phyloP scores from a whole-genome alignment of 2,329 filamentous ascomycete genomes.

The Cladosporium oxysporum region DNA sequence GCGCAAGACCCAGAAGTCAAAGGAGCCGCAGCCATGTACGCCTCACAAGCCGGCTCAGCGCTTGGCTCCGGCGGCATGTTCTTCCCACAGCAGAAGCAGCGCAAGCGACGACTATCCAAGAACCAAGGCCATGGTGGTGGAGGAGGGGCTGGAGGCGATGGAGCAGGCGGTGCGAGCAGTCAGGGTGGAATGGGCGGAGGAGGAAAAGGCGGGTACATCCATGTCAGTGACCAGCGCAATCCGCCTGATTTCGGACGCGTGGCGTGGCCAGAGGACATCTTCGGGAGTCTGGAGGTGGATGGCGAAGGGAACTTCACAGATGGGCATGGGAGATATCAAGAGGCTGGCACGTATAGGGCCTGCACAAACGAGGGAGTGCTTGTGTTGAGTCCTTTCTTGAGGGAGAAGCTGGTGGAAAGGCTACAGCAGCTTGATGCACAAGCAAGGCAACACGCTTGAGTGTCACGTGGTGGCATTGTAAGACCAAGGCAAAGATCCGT shows the following conservation, averaged over 20 bases:
- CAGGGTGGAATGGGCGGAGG: constrained; percentile 61
- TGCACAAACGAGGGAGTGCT: constrained; percentile 61
- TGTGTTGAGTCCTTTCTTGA: constrained; percentile 37
- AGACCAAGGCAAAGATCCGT: neutral
- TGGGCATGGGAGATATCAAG: constrained; percentile 59
- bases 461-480: neutral
- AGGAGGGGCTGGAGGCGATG: constrained; percentile 47
- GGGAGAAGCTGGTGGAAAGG: constrained; percentile 36
- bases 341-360: constrained; percentile 63
- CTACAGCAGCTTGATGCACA: constrained; percentile 37
- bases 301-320: constrained; percentile 58
- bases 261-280: constrained; percentile 66
- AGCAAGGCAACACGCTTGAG: constrained; percentile 19
- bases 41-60: constrained; percentile 58
- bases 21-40: constrained; percentile 61
- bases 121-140: constrained; percentile 35
- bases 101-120: constrained; percentile 25
- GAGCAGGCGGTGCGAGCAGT: constrained; percentile 56
- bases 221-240: constrained; percentile 61
- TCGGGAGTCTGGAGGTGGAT: constrained; percentile 65
- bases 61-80: constrained; percentile 54
- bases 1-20: constrained; percentile 57
- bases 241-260: constrained; percentile 66
- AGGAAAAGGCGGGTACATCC: constrained; percentile 62
- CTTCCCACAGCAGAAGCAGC: constrained; percentile 41